Conservation (phyloP, 352 stramenopile genomes). For the Phytophthora kernoviae region DNA sequence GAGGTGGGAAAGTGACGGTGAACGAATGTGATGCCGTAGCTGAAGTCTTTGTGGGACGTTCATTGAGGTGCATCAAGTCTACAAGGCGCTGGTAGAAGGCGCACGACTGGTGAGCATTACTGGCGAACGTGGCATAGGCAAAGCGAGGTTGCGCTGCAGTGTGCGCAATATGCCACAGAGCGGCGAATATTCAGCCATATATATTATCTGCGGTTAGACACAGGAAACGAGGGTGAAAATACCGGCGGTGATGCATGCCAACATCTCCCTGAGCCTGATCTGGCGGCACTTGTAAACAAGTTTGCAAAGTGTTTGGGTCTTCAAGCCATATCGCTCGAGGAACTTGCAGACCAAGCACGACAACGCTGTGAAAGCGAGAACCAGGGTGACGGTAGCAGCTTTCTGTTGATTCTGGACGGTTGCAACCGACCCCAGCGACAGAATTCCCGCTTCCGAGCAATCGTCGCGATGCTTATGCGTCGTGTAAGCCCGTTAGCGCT, state of each 20-base stretch:
- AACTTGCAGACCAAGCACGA: conserved; percentile 61
- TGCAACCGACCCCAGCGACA: conserved; percentile 63
- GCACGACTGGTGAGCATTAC: conserved; percentile 77
- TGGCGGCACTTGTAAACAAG: conserved; percentile 17
- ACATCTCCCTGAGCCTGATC: conserved; percentile 8
- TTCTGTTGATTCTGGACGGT: conserved; percentile 78
- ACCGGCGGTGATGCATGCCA: conserved; percentile 5
- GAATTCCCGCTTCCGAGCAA: conserved; percentile 44
- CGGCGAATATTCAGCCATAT: conserved; percentile 73
- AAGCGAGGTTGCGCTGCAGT: conserved; percentile 83
- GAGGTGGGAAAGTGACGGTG: conserved; percentile 26
- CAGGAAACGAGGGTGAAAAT: conserved; percentile 27
- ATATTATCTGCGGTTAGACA: conserved; percentile 61
- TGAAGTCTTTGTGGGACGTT: conserved; percentile 76
- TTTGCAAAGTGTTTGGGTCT: conserved; percentile 56
- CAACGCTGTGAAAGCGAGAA: conserved; percentile 35
- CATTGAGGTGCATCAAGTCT: conserved; percentile 82
- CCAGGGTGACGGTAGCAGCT: conserved; percentile 41
- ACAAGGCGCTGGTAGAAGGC: conserved; percentile 78
- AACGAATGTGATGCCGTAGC: conserved; percentile 83
- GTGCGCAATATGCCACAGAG: conserved; percentile 78
- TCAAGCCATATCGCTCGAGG: conserved; percentile 34
- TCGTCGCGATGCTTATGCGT: conserved; percentile 60
- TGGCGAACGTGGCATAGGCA: conserved; percentile 75
- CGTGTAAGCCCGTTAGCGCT: conserved; percentile 68